Base-by-base conservation (phyloP, 768 basidiomycete genomes). In the Auriscalpium vulgare region DNA sequence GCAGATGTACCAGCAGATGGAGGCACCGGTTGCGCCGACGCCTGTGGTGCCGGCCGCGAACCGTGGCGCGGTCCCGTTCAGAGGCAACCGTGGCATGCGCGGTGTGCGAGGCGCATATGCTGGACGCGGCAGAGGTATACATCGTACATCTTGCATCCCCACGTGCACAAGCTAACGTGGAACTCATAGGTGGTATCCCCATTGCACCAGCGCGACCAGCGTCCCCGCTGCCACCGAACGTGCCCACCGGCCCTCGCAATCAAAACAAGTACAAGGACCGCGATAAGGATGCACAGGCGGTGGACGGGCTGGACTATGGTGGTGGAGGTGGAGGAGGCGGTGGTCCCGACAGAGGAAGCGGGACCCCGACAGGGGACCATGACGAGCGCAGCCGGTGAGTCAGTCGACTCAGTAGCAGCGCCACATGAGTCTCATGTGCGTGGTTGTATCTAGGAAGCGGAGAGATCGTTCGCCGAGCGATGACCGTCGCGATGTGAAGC, bases 211-310 rank as follows among this genome's bases (percentile, higher is more conserved):
- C 83, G 37, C 80, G 90, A 56, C 85, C 91, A 4, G 86, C 89
- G 7, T 92, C 91, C 0, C 91, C 91, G 16, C 77, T 93, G 1
- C 91, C 91, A 1, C 89, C 91, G 13, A 85, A 85, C 56, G 91
- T 93, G 17, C 91, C 91, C 1, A 93, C 91, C 0, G 91, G 91
- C 1, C 91, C 91, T 11, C 77, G 91, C 46, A 91, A 91, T 67
- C 87, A 88, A 69, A 89, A 88, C 66, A 90, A 90, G 66, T 92
- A 93, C 73, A 92, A 91, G 74, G 91, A 93, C 68, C 78, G 89
- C 44, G 90, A 92, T 65, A 84, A 82, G 14, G 89, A 89, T 64
- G 87, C 88, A 1, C 86, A 88, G 57, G 88, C 88, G 29, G 88
- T 90, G 11, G 90, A 92, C 65, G 90, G 91, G n/a, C 69, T 93